A percentile compares a stretch with the other conserved stretches of the same genome.
Evolutionary conservation across 2,329 filamentous ascomycete genomes (phyloP).

Genomic region (Colletotrichum magnum): DNA sequence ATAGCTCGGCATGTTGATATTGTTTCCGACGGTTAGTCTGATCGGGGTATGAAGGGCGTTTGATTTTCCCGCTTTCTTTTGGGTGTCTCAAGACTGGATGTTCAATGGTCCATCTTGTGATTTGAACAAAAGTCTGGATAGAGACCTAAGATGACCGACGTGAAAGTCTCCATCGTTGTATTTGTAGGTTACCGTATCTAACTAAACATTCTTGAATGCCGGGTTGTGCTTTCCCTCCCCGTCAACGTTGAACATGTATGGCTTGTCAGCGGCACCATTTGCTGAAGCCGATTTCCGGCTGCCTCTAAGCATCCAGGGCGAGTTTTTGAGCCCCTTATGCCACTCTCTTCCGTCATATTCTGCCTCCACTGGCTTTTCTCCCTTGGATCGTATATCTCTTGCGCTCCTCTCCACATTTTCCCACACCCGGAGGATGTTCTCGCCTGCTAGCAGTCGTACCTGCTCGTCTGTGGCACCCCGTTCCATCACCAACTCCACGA

Average conservation of each 20-base stretch:
- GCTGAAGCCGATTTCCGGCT: constrained; percentile 41
- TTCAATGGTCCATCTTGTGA: too few relatives aligned
- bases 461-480: constrained; percentile 50
- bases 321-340: constrained; percentile 40
- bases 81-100: too few relatives aligned
- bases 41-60: too few relatives aligned
- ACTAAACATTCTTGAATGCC: constrained; percentile 23
- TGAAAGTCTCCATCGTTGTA: too few relatives aligned
- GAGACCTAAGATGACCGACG: too few relatives aligned
- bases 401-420: constrained; percentile 46
- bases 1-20: background rate
- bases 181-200: background rate
- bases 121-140: background rate
- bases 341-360: constrained; percentile 48
- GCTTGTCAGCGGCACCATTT: constrained; percentile 19
- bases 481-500: constrained; percentile 48
- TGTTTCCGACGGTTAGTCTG: too few relatives aligned
- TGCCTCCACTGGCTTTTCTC: constrained; percentile 47
- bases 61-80: too few relatives aligned
- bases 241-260: constrained; percentile 39
- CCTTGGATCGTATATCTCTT: constrained; percentile 44
- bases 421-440: constrained; percentile 50
- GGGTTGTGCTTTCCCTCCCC: constrained; percentile 30
- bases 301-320: constrained; percentile 33
- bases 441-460: constrained; percentile 45